Evolutionary conservation across 352 stramenopile genomes (phyloP).

Genomic region (Phytopythium kandeliae): DNA sequence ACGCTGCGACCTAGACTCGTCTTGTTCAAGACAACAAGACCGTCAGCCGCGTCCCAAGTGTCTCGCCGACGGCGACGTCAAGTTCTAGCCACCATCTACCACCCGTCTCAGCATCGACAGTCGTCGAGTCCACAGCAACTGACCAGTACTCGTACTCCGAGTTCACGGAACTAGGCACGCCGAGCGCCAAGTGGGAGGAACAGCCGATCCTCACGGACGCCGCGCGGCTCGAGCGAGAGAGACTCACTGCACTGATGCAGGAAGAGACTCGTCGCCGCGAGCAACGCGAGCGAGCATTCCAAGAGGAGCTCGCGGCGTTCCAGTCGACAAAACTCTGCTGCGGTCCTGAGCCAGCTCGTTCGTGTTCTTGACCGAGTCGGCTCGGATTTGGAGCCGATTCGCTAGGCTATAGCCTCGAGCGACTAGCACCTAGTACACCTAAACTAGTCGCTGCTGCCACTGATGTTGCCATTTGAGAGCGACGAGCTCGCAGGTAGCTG

Average conservation of each 20-base stretch:
- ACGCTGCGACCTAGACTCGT: neutral
- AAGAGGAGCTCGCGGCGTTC: constrained; percentile 52
- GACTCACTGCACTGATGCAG: constrained; percentile 15
- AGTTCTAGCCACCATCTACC: neutral
- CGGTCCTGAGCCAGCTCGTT: neutral
- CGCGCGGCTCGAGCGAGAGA: constrained; percentile 22
- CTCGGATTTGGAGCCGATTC: neutral
- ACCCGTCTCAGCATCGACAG: neutral
- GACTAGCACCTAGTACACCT: neutral
- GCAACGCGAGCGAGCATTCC: constrained; percentile 44
- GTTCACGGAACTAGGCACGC: constrained; percentile 11
- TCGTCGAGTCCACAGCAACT: neutral
- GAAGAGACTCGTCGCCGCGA: constrained; percentile 23
- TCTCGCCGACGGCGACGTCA: neutral
- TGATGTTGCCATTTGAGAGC: neutral
- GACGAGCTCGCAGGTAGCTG: neutral
- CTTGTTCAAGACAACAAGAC: constrained; percentile 5
- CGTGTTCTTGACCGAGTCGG: neutral
- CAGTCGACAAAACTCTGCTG: constrained; percentile 5
- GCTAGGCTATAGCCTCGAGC: neutral
- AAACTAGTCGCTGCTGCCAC: constrained; percentile 1
- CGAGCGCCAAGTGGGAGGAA: constrained; percentile 31
- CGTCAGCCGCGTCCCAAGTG: constrained; percentile 5
- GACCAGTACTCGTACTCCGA: constrained; percentile 16
- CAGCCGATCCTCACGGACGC: constrained; percentile 44